Conservation (phyloP, 257 asterid species). For the Galeopsis tetrahit region DNA sequence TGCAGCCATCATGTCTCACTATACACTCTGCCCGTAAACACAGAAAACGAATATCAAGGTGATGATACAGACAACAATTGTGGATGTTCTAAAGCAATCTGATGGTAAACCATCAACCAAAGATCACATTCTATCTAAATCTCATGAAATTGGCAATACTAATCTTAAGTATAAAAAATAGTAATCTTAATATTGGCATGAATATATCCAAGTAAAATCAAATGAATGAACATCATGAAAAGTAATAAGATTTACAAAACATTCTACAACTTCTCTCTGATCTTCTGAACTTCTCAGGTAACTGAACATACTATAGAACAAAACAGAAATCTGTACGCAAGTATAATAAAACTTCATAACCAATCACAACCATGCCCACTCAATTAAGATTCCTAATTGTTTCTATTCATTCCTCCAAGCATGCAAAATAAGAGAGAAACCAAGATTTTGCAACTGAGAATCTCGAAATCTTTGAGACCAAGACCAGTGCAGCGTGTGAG, state of each 20-base stretch:
- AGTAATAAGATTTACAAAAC: constrained; percentile 25
- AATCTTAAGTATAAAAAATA: constrained; percentile 6
- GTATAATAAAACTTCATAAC: constrained; percentile 33
- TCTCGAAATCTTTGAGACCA: constrained; percentile 42
- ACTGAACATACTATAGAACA: constrained; percentile 29
- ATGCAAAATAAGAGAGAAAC: constrained; percentile 43
- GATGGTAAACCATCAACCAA: constrained; percentile 1
- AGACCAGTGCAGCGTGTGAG: constrained; percentile 35
- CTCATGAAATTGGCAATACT: not conserved
- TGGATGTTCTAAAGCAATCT: not conserved
- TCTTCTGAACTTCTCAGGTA: constrained; percentile 19
- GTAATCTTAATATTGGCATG: constrained; percentile 14
- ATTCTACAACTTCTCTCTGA: constrained; percentile 19
- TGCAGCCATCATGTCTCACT: not conserved
- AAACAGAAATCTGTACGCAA: constrained; percentile 29
- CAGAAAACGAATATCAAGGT: not conserved
- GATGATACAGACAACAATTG: not conserved
- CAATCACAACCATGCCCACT: constrained; percentile 33
- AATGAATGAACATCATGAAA: constrained; percentile 29
- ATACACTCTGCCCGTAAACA: not conserved
- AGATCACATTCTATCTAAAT: not conserved
- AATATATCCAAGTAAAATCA: constrained; percentile 19
- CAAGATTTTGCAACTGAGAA: constrained; percentile 33
- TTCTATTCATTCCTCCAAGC: constrained; percentile 53
- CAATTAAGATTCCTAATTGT: constrained; percentile 15